Evolutionary conservation across 164 flowering plant species (phyloP), one percentile per base, ranked within the genome.

Genomic region (Tinospora cordifolia): DNA sequence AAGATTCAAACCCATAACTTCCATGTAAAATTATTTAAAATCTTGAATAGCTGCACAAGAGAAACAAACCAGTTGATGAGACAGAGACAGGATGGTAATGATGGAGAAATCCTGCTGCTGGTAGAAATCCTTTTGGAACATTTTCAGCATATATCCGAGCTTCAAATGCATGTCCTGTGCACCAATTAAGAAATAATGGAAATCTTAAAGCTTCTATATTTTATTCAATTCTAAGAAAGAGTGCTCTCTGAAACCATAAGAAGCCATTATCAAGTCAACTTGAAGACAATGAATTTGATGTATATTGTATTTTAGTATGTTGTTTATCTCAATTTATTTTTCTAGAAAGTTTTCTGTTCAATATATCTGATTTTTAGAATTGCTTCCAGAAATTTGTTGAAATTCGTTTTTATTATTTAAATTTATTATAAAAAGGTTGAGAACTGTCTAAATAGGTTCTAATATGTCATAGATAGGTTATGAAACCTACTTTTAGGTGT

Each of bases 91-190:
- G 99, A 65, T 71, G 82, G 77, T 92, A 95, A 79, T 89, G 94
- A 77, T 90, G 92, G 78, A 95, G 98, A 73, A 84, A 80, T 71
- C 98, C 98, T 70, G 99, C 87, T 66, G 99, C 96, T 54, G 99
- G 99, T 76, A 95, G 99, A 81, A 92, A 95, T 70, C 99, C 98
- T 81, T 86, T 95, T 6, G 92, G 83, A 76, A 95, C 99, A 85
- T 92, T 92, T 84, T 95, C 99, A 71, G 99, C 99, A 85, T 90
- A 95, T 77, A 95, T 95, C 21, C 98, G 84, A 72, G 97, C 94
- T 87, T 92, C 99, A 83, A 95, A 92, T 65, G 98, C 93, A 87
- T 95, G 99, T 57, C 99, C 98, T 95, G 82, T 66, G 39, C 22
- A 17, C 66, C 21, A 69, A 63, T 38, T 22, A 0, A 41, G 39